Evolutionary conservation across 83 land plant species (phyloP).

Genomic region (Picea mariana): DNA sequence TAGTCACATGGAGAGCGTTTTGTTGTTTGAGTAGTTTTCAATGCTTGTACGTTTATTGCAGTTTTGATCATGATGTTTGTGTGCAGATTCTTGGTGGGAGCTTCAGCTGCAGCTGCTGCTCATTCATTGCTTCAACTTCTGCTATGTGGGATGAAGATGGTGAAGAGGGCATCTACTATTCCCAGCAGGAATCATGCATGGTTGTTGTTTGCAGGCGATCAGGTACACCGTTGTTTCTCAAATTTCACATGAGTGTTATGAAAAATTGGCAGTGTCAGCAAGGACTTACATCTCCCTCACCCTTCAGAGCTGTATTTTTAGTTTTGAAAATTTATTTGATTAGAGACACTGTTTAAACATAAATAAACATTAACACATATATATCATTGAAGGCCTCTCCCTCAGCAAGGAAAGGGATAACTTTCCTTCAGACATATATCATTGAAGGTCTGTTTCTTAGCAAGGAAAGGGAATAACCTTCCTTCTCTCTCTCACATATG

Average conservation of each 20-base stretch:
- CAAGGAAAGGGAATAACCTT: no score
- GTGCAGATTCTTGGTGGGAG: conserved; percentile 54
- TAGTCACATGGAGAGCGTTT: neutral
- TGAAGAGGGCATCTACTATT: conserved; percentile 32
- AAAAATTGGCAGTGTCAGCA: no score
- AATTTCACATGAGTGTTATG: neutral
- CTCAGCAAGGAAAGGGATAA: no score
- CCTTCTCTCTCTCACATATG: no score
- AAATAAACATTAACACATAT: no score
- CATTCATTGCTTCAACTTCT: conserved; percentile 55
- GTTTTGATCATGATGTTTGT: neutral
- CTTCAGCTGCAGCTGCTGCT: conserved; percentile 50
- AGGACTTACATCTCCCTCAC: no score
- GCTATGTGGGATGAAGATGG: conserved; percentile 32
- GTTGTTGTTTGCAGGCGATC: conserved; percentile 55
- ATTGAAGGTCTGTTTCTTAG: no score
- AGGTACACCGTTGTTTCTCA: conserved; percentile 28
- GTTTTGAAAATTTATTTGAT: no score
- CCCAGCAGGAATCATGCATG: conserved; percentile 53
- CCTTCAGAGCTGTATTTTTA: no score
- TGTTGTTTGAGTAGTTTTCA: neutral
- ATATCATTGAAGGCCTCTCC: no score
- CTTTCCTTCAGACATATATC: no score
- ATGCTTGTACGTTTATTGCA: neutral
- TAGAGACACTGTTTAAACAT: no score